Conservation (phyloP, 106 monocot genomes). For the Cymbidium sinense region DNA sequence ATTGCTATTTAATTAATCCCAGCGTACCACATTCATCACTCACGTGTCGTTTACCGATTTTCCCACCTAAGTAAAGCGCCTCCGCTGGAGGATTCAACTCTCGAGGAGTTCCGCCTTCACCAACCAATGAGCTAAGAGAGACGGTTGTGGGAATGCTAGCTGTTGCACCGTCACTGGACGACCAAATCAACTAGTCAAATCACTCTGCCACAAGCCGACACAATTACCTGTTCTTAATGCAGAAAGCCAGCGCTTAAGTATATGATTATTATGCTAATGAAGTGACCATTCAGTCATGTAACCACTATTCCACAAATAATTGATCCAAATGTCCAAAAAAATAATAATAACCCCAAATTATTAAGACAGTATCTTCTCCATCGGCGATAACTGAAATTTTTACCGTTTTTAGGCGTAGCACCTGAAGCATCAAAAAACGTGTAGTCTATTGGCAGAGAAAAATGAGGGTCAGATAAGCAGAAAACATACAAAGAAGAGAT, state of each 20-base stretch:
- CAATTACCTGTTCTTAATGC: background rate
- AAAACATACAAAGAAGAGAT: background rate
- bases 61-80: too few species aligned
- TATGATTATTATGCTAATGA: background rate
- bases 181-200: background rate
- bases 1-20: too few species aligned
- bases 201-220: background rate
- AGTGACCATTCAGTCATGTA: background rate
- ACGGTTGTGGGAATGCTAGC: background rate
- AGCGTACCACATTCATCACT: too few species aligned
- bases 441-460: background rate
- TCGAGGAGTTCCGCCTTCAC: too few species aligned
- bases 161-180: background rate
- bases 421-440: background rate
- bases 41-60: too few species aligned
- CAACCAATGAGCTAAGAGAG: too few species aligned
- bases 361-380: background rate
- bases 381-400: background rate
- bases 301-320: background rate
- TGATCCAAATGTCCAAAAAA: background rate
- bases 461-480: background rate
- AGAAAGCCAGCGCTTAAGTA: background rate
- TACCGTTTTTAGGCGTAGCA: background rate
- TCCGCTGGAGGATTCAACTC: too few species aligned
- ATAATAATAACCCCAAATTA: background rate